These are phyloP conservation scores for Penicillium tannophilum DNA, from an alignment of 495 filamentous ascomycete genomes.

Conservation along the genomic window DNA sequence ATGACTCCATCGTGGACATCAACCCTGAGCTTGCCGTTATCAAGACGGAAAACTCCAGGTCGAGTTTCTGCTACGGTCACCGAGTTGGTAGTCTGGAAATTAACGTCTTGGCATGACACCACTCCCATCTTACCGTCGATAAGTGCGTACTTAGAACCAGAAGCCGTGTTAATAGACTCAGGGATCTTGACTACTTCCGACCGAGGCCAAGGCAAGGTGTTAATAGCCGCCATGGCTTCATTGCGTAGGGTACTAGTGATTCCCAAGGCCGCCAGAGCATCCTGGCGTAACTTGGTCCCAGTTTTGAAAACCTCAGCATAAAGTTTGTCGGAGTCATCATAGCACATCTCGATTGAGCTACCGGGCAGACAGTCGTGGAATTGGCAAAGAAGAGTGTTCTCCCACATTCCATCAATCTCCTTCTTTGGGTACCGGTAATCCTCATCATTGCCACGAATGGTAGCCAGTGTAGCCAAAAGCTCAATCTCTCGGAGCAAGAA, in stretches of 20 bases:
- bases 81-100: conserved; percentile 42
- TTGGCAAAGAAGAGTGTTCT: conserved; percentile 80
- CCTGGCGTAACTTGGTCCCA: conserved; percentile 68
- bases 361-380: conserved; percentile 97
- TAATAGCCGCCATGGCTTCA: conserved; percentile 58
- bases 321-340: conserved; percentile 86
- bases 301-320: conserved; percentile 82
- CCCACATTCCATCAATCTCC: conserved; percentile 93
- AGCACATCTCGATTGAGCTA: conserved; percentile 96
- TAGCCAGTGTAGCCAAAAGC: conserved; percentile 83
- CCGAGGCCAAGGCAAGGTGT: conserved; percentile 83
- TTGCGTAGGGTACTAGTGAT: conserved; percentile 42
- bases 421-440: conserved; percentile 88
- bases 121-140: conserved; percentile 47
- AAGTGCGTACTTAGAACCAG: conserved; percentile 48
- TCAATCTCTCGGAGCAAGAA: conserved; percentile 84
- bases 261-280: conserved; percentile 68
- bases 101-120: conserved; percentile 52
- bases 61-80: conserved; percentile 67
- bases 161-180: conserved; percentile 25
- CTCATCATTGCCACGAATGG: conserved; percentile 56
- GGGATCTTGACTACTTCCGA: conserved; percentile 69
- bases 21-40: conserved; percentile 74
- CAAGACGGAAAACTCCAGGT: conserved; percentile 72
- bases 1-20: conserved; percentile 74